Base-by-base conservation (phyloP, 202 grass and related monocot species). In the Brachypodium distachyon region DNA sequence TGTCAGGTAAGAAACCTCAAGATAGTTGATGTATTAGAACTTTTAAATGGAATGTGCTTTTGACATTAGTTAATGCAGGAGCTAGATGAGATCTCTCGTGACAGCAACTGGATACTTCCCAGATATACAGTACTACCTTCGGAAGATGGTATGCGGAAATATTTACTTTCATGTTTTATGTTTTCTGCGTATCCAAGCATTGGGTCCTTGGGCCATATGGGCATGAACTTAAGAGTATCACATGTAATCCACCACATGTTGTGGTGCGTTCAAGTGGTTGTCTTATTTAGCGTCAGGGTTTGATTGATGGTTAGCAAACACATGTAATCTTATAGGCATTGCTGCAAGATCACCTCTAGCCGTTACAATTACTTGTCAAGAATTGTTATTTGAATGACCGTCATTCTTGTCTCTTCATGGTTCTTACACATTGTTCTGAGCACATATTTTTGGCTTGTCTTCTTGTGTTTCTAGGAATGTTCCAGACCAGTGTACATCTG, bases 91-190 rank as follows among this genome's bases (percentile, higher is more conserved):
- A 66, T 89, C 68, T 93, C 90, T 79, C 59, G 46, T 48, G 54
- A 76, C 25, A 93, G 80, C 53, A 74, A 90, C 22, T 92, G 90
- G 85, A 42, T 84, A 62, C 73, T 89, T 61, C 88, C 90, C 54
- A 93, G 87, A 91, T 97, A 97, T 61, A 58, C 4, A 43, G 77
- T 93, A 25, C 19, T 90, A 68, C 88, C 90, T 66, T 94, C 72
- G 18, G 28, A 65, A 6, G 40, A 81, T 76, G 93, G 89, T 92
- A 96, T 37, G 71, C 46, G 21, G 0, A 41, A 70, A 74, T 69
- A 50, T 49, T 82, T 12, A 47, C 31, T 83, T 68, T 12, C 18
- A 25, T 47, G 22, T 38, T 68, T 72, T 22, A 43, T 51, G n/a
- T 61, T 86, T 63, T 61, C 29, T 73, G 21, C 69, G 26, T 79